Base-by-base conservation (phyloP, 495 filamentous ascomycete species). In the Thermochaetoides thermophila region DNA sequence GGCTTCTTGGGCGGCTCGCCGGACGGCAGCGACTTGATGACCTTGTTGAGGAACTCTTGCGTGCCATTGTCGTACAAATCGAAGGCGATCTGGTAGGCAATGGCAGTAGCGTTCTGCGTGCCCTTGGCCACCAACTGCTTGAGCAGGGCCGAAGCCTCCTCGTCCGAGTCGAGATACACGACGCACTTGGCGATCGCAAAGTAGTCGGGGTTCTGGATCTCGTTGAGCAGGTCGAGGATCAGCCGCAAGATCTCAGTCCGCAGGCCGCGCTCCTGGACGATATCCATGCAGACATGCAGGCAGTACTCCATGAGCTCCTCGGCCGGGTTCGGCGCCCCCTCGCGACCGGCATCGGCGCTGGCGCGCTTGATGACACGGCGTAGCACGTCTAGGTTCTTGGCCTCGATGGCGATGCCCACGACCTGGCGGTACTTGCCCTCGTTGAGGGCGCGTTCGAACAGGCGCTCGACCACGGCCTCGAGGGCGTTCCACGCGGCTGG, bases 131-230 rank as follows among this genome's bases (percentile, higher is more conserved):
- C 76, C 15, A 99, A 66, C 45, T 86, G 78, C 17, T 68, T 66
- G 21, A 99, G 69, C 44, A 96, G 80, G 22, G 71, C 71, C n/a
- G 85, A 83, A 1, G 91, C 91, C 71, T 93, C 78, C 17, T 79
- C 73, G 44, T 93, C 79, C 43, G 94, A 80, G 42, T 94, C 79
- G 16, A 99, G 69, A 49, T 96, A 94, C 32, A 99, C 89, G 23
- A 94, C 87, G 46, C 91, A 99, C 59, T 92, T 94, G 16, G 89
- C 86, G 42, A 99, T 96, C 2, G 89, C 81, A 52, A 99, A 99
- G 51, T 91, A 96, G 50, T 99, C 91, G 0, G 91, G 91, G 18
- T 74, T 74, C 2, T 81, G 78, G 20, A 89, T 84, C 30, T 92
- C 81, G 50, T 80, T 85, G 27, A 95, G 65, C 15, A 95, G 72